phyloP scores from a whole-genome alignment of 108 stramenopile genomes.

The Skeletonema grethae region DNA sequence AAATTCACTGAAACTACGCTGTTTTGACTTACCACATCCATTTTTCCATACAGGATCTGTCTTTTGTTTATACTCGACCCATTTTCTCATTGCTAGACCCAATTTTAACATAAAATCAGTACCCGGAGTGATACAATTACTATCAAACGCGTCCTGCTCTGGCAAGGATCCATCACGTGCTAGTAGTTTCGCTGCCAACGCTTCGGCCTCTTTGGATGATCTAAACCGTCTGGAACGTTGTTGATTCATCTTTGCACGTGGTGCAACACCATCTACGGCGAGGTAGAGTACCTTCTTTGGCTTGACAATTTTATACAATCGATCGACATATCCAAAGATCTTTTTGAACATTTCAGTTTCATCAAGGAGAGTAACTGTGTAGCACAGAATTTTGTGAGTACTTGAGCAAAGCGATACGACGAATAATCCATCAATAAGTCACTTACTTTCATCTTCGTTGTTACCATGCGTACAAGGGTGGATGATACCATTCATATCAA shows the following conservation, averaged over 20 bases:
- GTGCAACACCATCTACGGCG: constrained; percentile 99
- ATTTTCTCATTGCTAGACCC: constrained; percentile 86
- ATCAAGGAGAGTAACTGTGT: constrained; percentile 66
- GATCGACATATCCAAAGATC: constrained; percentile 95
- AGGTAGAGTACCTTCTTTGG: constrained; percentile 90
- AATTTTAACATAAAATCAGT: constrained; percentile 98
- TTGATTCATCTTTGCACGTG: constrained; percentile 99
- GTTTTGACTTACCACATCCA: too few relatives aligned
- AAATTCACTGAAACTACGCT: too few relatives aligned
- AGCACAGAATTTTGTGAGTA: not conserved
- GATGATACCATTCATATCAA: constrained; percentile 99
- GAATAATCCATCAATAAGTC: not conserved
- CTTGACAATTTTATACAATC: constrained; percentile 92
- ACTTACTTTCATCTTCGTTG: constrained; percentile 66
- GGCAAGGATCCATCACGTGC: constrained; percentile 72
- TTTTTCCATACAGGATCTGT: constrained; percentile 95
- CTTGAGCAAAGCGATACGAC: not conserved
- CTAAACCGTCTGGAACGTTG: constrained; percentile 98
- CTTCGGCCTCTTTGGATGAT: constrained; percentile 91
- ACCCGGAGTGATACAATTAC: constrained; percentile 99
- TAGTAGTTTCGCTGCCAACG: constrained; percentile 78
- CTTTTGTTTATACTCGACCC: constrained; percentile 91
- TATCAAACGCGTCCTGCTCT: constrained; percentile 88
- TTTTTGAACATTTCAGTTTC: constrained; percentile 98
- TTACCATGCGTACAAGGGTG: constrained; percentile 98